Percentiles rank a stretch among this genome's conserved stretches.
phyloP scores from a whole-genome alignment of 306 rosid species.

The Abrus precatorius region DNA sequence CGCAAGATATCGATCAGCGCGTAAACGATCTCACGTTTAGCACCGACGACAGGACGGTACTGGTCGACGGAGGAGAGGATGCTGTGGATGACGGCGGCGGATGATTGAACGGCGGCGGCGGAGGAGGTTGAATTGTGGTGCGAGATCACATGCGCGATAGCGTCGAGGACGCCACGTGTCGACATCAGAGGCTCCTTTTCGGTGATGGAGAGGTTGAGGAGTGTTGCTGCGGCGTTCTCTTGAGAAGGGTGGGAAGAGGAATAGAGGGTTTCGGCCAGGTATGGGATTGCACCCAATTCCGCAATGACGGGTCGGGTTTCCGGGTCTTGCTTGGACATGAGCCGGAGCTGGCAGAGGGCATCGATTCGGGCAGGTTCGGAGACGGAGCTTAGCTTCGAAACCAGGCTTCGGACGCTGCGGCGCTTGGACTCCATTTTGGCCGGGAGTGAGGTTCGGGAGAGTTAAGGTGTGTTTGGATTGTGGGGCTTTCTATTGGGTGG shows the following conservation, averaged over 20 bases:
- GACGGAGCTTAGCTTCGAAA: slow-evolving; percentile 81
- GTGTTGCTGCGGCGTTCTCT: slow-evolving; percentile 90
- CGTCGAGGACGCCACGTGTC: slow-evolving; percentile 90
- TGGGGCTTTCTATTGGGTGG: not conserved
- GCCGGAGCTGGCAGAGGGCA: slow-evolving; percentile 71
- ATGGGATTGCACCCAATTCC: slow-evolving; percentile 82
- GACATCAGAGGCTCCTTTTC: slow-evolving; percentile 67
- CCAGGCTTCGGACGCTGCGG: slow-evolving; percentile 59
- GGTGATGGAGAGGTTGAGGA: slow-evolving; percentile 85
- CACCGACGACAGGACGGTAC: slow-evolving; percentile 77
- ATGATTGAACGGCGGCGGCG: slow-evolving; percentile 78
- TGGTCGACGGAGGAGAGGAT: slow-evolving; percentile 70
- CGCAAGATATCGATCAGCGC: slow-evolving; percentile 73
- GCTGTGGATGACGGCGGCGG: slow-evolving; percentile 89
- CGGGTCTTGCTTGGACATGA: slow-evolving; percentile 73
- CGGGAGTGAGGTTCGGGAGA: not conserved
- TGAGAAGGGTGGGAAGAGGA: slow-evolving; percentile 69
- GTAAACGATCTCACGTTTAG: slow-evolving; percentile 84
- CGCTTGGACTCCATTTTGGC: slow-evolving; percentile 66
- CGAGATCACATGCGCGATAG: slow-evolving; percentile 75
- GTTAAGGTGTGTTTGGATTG: not conserved
- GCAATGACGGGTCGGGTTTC: slow-evolving; percentile 79
- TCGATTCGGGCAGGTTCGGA: slow-evolving; percentile 72
- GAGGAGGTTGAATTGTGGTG: slow-evolving; percentile 65
- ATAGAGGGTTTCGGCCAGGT: slow-evolving; percentile 73